These are phyloP conservation scores for Blastocystis sp. DNA, from an alignment of 352 stramenopile species.

Conservation along the genomic window DNA sequence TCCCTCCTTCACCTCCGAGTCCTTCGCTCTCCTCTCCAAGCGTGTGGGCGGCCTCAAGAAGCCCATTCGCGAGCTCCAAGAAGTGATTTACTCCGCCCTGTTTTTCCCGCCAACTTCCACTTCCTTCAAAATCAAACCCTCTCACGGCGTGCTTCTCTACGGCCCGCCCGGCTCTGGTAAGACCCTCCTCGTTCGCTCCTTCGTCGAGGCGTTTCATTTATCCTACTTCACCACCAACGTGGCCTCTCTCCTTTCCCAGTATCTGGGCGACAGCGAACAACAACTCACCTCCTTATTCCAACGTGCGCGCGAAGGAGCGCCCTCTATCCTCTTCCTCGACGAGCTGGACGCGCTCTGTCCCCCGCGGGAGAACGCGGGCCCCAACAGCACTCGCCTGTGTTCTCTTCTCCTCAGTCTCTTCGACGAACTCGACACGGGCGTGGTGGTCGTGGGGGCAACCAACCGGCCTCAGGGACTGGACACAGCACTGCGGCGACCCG, in stretches of 20 bases:
- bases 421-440: slow-evolving; percentile 78
- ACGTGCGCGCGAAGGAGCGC: slow-evolving; percentile 73
- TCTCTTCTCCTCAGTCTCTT: slow-evolving; percentile 84
- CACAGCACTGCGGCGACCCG: slow-evolving; percentile 85
- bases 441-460: slow-evolving; percentile 75
- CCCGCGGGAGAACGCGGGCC: slow-evolving; percentile 79
- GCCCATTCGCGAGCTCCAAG: slow-evolving; percentile 22
- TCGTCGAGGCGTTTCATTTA: slow-evolving; percentile 87
- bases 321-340: slow-evolving; percentile 95
- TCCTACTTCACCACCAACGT: slow-evolving; percentile 57
- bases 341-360: slow-evolving; percentile 86
- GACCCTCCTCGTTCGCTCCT: slow-evolving; percentile 92
- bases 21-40: background rate
- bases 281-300: slow-evolving; percentile 73
- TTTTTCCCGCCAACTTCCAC: background rate
- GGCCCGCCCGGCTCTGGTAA: slow-evolving; percentile 92
- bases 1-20: background rate
- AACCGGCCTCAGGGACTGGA: slow-evolving; percentile 83
- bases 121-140: background rate
- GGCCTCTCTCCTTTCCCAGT: slow-evolving; percentile 32
- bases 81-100: slow-evolving; percentile 14
- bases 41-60: slow-evolving; percentile 34
- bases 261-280: slow-evolving; percentile 34
- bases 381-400: slow-evolving; percentile 82
- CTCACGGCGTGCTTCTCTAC: slow-evolving; percentile 87